These are phyloP conservation scores for Elsinoe fawcettii DNA, from an alignment of 2,329 filamentous ascomycete species.

Conservation along the genomic window DNA sequence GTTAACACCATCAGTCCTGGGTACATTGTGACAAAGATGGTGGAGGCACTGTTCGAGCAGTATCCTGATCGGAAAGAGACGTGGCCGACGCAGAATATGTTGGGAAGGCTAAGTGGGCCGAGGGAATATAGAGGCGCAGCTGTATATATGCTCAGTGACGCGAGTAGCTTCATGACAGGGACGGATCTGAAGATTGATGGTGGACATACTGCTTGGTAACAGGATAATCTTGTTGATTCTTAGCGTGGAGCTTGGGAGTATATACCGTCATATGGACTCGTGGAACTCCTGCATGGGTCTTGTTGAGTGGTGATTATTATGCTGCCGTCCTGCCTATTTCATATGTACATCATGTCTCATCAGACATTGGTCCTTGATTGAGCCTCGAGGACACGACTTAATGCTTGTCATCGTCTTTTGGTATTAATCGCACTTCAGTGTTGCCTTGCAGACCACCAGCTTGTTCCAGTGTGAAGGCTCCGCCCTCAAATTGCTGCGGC, in stretches of 20 bases:
- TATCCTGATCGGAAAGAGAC: slow-evolving; percentile 58
- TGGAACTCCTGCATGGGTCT: background rate
- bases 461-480: slow-evolving; percentile 3
- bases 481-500: background rate
- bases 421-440: background rate
- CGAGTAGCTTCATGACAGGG: slow-evolving; percentile 49
- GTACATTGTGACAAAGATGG: slow-evolving; percentile 78
- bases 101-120: slow-evolving; percentile 41
- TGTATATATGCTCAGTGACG: slow-evolving; percentile 34
- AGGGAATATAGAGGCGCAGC: slow-evolving; percentile 33
- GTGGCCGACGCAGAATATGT: slow-evolving; percentile 83
- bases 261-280: background rate
- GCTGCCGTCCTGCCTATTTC: background rate
- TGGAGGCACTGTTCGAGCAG: slow-evolving; percentile 66
- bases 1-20: slow-evolving; percentile 77
- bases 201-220: slow-evolving; percentile 47
- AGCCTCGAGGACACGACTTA: background rate
- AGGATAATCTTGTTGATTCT: background rate
- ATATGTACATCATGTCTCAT: slow-evolving; percentile 2
- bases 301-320: background rate
- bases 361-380: background rate
- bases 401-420: background rate
- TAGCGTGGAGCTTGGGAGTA: slow-evolving; percentile 5
- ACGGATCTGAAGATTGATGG: slow-evolving; percentile 48
- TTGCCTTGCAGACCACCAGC: background rate